These are phyloP conservation scores for Terana coerulea DNA, from an alignment of 768 basidiomycete genomes.

Conservation along the genomic window DNA sequence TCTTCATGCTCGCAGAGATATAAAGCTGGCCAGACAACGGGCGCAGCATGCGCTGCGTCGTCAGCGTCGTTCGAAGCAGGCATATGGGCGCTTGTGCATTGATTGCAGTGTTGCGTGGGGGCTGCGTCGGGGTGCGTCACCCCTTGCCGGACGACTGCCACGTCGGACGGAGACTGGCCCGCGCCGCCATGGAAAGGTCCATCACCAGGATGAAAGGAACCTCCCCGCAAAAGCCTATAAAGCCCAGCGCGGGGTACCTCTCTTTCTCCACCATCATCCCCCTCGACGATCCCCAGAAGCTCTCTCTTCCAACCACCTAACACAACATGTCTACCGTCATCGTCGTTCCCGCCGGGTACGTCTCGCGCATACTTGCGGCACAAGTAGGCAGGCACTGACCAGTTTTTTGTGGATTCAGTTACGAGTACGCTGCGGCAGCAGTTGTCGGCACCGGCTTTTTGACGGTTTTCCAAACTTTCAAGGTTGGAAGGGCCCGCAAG, in stretches of 20 bases:
- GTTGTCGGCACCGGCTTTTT: conserved; percentile 50
- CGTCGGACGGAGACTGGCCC: background rate
- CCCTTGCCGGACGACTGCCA: background rate
- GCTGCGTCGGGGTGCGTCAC: background rate
- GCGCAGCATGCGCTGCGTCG: background rate
- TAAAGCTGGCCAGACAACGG: no score
- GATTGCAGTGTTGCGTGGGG: background rate
- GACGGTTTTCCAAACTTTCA: conserved; percentile 43
- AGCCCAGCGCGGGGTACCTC: background rate
- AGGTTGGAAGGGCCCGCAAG: conserved; percentile 44
- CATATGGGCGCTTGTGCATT: background rate
- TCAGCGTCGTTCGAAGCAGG: background rate
- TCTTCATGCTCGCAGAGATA: no score
- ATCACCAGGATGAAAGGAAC: background rate
- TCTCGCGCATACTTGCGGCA: background rate
- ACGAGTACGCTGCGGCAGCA: conserved; percentile 53
- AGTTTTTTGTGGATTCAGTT: conserved; percentile 30
- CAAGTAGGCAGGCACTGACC: background rate
- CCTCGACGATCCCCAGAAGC: background rate
- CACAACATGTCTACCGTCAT: background rate
- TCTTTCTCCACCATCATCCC: background rate
- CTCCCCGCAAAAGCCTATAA: background rate
- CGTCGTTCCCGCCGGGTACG: background rate
- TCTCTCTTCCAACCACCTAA: background rate
- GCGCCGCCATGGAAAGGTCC: background rate